Percentiles rank a stretch among this genome's conserved stretches.
These are phyloP conservation scores for Deuterostichococcus epilithicus DNA, from an alignment of 139 green algal genomes.

Conservation along the genomic window DNA sequence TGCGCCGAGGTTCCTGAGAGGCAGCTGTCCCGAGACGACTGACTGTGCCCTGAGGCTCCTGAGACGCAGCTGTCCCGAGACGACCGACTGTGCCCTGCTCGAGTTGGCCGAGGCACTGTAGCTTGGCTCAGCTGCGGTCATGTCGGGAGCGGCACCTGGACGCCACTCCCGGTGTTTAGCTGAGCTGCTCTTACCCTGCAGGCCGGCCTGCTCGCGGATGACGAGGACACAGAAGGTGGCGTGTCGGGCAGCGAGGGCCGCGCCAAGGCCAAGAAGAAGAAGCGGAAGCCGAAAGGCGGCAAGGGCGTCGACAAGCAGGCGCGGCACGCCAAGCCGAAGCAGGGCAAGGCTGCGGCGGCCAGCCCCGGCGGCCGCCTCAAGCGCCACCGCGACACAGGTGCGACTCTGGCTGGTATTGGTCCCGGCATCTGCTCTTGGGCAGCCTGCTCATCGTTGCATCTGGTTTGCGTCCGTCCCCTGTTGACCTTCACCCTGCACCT, in stretches of 20 bases:
- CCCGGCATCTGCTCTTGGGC: neutral
- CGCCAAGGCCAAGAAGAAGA: constrained; percentile 5
- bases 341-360: neutral
- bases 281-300: neutral
- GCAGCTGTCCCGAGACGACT: neutral
- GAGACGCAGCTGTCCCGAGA: neutral
- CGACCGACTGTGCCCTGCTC: neutral
- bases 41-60: neutral
- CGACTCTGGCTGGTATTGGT: neutral
- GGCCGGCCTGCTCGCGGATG: neutral
- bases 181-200: neutral
- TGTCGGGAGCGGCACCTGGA: too few relatives aligned
- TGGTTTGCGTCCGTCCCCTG: neutral
- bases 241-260: neutral
- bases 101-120: too few relatives aligned
- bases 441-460: neutral
- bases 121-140: too few relatives aligned
- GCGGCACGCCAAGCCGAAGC: neutral
- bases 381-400: neutral
- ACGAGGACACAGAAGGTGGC: neutral
- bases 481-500: neutral
- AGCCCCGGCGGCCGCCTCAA: neutral
- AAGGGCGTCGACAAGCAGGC: neutral
- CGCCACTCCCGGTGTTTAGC: too few relatives aligned
- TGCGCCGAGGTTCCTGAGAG: neutral